Percentiles rank a stretch among this genome's conserved stretches.
Evolutionary conservation across 129 eudicot species (phyloP).

Genomic region (Glebionis coronaria): DNA sequence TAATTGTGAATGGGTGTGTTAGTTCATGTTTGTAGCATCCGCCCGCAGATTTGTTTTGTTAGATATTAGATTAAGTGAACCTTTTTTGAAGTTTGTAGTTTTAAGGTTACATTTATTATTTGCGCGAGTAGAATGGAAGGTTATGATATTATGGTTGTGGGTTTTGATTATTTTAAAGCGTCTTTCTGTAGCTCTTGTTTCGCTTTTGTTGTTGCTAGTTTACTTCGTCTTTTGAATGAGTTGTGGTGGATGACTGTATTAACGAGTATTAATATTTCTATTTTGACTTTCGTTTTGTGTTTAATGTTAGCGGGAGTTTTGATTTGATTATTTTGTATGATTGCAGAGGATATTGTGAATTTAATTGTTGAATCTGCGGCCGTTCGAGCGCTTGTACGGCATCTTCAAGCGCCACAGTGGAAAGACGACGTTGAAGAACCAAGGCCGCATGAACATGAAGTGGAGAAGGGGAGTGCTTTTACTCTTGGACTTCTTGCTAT

Average conservation of each 20-base stretch:
- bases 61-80: background rate
- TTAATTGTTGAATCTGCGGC: constrained; percentile 54
- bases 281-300: background rate
- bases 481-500: constrained; percentile 63
- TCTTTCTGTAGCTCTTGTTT: too few relatives aligned
- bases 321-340: constrained; percentile 13
- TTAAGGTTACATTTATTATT: background rate
- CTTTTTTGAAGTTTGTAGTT: background rate
- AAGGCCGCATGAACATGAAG: constrained; percentile 53
- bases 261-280: background rate
- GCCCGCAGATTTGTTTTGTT: background rate
- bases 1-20: background rate
- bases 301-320: constrained; percentile 19
- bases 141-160: background rate
- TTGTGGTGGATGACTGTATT: constrained; percentile 8
- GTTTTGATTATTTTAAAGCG: background rate
- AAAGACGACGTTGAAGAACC: constrained; percentile 27
- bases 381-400: constrained; percentile 51
- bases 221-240: background rate
- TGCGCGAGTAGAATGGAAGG: background rate
- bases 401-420: constrained; percentile 45
- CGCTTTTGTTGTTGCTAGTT: background rate
- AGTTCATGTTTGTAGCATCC: background rate
- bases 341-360: constrained; percentile 55
- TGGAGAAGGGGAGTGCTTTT: constrained; percentile 63